A percentile compares a stretch with the other conserved stretches of the same genome.
Conservation (phyloP, 352 stramenopile genomes). For the Phytophthora sansomeana region DNA sequence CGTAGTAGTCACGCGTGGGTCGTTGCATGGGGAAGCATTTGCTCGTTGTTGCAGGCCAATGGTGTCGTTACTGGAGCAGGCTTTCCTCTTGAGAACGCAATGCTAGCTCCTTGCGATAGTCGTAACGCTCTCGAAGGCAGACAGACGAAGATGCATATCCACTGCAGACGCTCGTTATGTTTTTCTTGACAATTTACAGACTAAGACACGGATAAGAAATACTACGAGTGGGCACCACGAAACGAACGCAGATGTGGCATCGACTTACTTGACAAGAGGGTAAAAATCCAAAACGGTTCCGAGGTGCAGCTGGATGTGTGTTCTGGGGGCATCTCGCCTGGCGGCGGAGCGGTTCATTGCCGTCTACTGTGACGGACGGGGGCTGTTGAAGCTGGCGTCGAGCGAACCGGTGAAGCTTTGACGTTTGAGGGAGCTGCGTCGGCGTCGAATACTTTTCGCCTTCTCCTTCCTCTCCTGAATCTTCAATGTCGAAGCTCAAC, state of each 20-base stretch:
- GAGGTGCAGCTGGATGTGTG: constrained; percentile 26
- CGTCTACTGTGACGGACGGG: constrained; percentile 28
- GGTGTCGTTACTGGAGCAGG: constrained; percentile 5
- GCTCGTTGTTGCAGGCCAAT: constrained; percentile 16
- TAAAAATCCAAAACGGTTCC: constrained; percentile 39
- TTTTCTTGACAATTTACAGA: constrained; percentile 40
- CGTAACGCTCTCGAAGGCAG: constrained; percentile 23
- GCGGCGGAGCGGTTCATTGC: constrained; percentile 15
- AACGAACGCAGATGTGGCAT: constrained; percentile 25
- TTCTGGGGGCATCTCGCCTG: constrained; percentile 28
- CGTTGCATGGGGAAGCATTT: constrained; percentile 9
- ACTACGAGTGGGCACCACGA: constrained; percentile 8
- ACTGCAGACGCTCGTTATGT: constrained; percentile 25
- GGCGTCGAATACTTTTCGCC: constrained; percentile 66
- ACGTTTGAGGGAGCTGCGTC: constrained; percentile 54
- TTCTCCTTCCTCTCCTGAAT: constrained; percentile 80
- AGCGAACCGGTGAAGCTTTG: constrained; percentile 46
- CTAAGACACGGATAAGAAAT: constrained; percentile 30
- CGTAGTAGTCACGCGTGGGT: background rate
- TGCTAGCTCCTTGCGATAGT: constrained; percentile 13
- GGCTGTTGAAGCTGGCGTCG: constrained; percentile 27
- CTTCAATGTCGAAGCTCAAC: constrained; percentile 71
- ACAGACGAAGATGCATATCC: constrained; percentile 22
- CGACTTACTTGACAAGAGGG: constrained; percentile 11
- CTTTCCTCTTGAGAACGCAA: constrained; percentile 3